Evolutionary conservation across 1,284 basidiomycete genomes (phyloP), one percentile per base, ranked within the genome.

Genomic region (Stereum hirsutum): DNA sequence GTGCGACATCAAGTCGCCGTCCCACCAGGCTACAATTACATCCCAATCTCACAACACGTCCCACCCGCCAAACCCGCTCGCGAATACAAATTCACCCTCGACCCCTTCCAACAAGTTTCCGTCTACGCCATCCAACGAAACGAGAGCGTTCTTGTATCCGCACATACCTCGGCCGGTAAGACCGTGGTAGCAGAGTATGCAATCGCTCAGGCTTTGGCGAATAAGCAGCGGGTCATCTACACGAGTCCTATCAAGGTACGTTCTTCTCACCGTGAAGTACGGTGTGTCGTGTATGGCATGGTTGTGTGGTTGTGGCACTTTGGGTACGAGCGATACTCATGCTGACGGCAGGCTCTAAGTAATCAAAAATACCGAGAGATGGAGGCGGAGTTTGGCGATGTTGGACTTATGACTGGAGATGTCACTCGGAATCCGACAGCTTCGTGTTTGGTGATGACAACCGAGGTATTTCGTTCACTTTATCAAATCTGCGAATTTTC

Each of bases 341-440:
- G 44, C 46, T 46, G 51, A 56, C 46, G 49, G 42, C 61, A 94
- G 92, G 92, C 94, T 3, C 70, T 99, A 51, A 96, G 92, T 56
- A 97, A 99, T 62, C 95, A 99, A 63, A 99, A 99, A 66, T 99
- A 96, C 64, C 84, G 96, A 59, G 96, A 99, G 64, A 89, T 99
- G 81, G 70, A 89, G 27, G 93, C 90, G 40, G 90, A 93, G 55
- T 99, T 99, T 62, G 89, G 91, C 20, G 95, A 99, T 57, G 96
- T 99, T 37, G 96, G 96, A 15, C 74, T 99, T 23, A 99, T 99
- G 96, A 99, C 96, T 1, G 94, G 96, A 59, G 96, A 99, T 67
- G 93, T 99, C n/a, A 99, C 96, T 0, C 98, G 99, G 61, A 99
- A 99, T 60, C 95, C 95, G 2, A 85, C 85, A 3, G 95, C 96